Base-by-base conservation (phyloP, 257 asterid species). In the Capsicum pubescens region DNA sequence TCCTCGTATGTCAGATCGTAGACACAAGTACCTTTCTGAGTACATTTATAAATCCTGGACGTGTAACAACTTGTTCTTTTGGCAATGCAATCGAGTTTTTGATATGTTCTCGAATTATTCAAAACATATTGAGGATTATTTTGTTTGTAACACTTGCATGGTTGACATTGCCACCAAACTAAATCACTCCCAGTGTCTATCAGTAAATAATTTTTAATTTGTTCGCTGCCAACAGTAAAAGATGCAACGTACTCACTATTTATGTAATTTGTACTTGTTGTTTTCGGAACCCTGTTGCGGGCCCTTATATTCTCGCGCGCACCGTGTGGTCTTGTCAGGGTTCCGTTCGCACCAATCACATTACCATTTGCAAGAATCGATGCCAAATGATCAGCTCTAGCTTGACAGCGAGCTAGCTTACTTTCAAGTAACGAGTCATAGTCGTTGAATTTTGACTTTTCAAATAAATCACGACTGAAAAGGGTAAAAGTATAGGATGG, bases 91-190 rank as follows among this genome's bases (percentile, higher is more conserved):
- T 26, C 7, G 14, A 60, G 13, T n/a, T 8, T 19, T n/a, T 35
- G 35, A n/a, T n/a, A 60, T 2, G 35, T n/a, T 60, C 19, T 60
- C 0, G 67, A 60, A 60, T 3, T 26, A n/a, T 6, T 60, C 1
- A 35, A 8, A 60, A 8, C 35, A 16, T 60, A 60, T 26, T 21
- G 5, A 21, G 70, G 42, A 10, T 21, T 7, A 17, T 8, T 6
- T 60, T 63, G 70, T 60, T n/a, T 60, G 36, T 60, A 60, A 60
- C 67, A 60, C 13, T n/a, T 21, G n/a, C 67, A 60, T 60, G 67
- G 67, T 60, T 35, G 13, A 60, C 67, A 60, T n/a, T 60, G 36
- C 67, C 67, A 60, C 67, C 67, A 60, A n/a, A 60, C 36, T 8
- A 60, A 60, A 19, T 60, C 67, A 60, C 67, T 60, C 3, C 67